A percentile compares a stretch with the other conserved stretches of the same genome.
Conservation (phyloP, 306 rosid species). For the Trifolium dubium region DNA sequence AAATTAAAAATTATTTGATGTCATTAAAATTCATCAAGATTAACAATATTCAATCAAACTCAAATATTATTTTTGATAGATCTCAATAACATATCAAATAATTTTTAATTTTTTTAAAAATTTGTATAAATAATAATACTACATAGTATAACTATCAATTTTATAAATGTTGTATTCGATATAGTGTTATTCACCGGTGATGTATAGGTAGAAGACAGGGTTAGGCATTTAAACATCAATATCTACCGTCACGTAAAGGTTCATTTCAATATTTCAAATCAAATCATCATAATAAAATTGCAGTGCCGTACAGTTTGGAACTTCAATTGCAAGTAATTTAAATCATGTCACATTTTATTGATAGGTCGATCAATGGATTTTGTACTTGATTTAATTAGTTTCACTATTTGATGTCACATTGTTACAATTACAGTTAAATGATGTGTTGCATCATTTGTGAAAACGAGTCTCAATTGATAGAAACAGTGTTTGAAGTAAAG, state of each 20-base stretch:
- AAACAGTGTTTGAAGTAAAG: constrained; percentile 47
- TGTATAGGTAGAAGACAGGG: too few species aligned
- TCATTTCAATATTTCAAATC: constrained; percentile 7
- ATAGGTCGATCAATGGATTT: background rate
- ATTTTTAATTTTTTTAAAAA: too few species aligned
- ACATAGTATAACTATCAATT: too few species aligned
- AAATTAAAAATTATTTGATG: too few species aligned
- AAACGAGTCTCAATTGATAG: constrained; percentile 18
- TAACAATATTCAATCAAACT: too few species aligned
- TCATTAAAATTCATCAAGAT: too few species aligned
- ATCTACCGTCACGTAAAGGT: constrained; percentile 12
- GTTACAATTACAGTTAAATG: constrained; percentile 16
- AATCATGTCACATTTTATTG: constrained; percentile 15
- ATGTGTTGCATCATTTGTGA: constrained; percentile 39
- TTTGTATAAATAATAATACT: too few species aligned
- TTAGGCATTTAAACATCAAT: constrained; percentile 7
- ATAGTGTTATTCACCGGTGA: too few species aligned
- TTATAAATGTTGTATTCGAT: too few species aligned
- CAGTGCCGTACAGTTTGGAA: background rate
- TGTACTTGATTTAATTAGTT: background rate
- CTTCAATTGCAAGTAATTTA: constrained; percentile 17
- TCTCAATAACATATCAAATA: too few species aligned
- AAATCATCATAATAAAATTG: background rate
- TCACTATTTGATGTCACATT: too few species aligned
- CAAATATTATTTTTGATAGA: too few species aligned